These are phyloP conservation scores for Cucurbita ficifolia DNA, from an alignment of 306 rosid genomes.

Conservation along the genomic window DNA sequence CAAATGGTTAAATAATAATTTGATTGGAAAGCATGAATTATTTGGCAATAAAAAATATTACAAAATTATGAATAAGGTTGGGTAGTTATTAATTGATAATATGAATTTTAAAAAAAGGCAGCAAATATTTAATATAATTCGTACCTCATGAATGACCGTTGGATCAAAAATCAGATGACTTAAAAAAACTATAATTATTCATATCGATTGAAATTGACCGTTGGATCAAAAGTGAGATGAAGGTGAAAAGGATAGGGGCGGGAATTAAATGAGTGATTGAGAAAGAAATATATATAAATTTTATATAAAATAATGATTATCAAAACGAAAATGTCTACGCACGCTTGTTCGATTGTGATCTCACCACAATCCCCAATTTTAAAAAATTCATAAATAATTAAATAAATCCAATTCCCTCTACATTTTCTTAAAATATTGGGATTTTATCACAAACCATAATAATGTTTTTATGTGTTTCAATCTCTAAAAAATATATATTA, in stretches of 20 bases:
- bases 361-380: background rate
- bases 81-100: background rate
- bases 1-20: too few relatives aligned
- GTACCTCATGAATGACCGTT: background rate
- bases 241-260: background rate
- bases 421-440: background rate
- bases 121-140: background rate
- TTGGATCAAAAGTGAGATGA: background rate
- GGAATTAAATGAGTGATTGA: background rate
- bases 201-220: background rate
- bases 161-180: background rate
- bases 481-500: too few relatives aligned
- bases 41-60: background rate
- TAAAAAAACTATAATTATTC: background rate
- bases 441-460: background rate
- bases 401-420: background rate
- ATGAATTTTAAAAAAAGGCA: background rate
- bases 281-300: background rate
- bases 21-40: background rate
- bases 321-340: background rate
- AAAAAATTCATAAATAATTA: background rate
- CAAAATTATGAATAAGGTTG: background rate
- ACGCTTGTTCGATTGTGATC: slow-evolving; percentile 1
- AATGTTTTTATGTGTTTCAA: too few relatives aligned
- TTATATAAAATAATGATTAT: background rate